Conservation (phyloP, 1,139 yeast species). For the Nadsonia starkeyi-henricii region DNA sequence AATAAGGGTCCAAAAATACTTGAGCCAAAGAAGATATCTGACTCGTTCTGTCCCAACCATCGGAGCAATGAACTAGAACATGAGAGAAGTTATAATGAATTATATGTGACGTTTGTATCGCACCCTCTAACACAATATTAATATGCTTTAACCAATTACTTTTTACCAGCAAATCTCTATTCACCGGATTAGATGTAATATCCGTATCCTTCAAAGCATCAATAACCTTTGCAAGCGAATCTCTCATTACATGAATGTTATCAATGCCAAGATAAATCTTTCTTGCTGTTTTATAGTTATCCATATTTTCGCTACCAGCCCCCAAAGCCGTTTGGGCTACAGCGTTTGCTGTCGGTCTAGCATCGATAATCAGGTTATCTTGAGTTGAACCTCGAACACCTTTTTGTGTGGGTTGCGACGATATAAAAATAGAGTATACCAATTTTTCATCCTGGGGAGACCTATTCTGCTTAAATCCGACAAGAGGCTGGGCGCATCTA, state of each 20-base stretch:
- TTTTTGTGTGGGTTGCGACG: conserved; percentile 25
- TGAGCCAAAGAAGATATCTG: conserved; percentile 78
- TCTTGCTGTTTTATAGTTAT: conserved; percentile 52
- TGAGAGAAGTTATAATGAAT: conserved; percentile 73
- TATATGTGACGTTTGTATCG: conserved; percentile 65
- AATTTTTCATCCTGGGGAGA: conserved; percentile 86
- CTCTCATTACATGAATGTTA: conserved; percentile 91
- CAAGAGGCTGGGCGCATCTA: conserved; percentile 85
- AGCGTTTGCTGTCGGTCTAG: conserved; percentile 87
- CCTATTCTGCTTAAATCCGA: conserved; percentile 77
- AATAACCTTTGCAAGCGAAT: conserved; percentile 52
- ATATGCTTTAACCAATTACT: conserved; percentile 74
- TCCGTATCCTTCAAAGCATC: conserved; percentile 60
- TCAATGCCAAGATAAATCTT: conserved; percentile 83
- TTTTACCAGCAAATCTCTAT: conserved; percentile 35
- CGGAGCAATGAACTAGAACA: conserved; percentile 83
- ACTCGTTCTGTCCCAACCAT: conserved; percentile 97
- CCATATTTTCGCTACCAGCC: conserved; percentile 92
- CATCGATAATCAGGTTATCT: conserved; percentile 70
- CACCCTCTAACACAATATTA: conserved; percentile 55
- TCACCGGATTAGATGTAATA: conserved; percentile 30
- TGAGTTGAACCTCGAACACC: conserved; percentile 23
- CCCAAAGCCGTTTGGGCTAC: conserved; percentile 95
- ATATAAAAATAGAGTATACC: conserved; percentile 51
- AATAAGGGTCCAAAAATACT: conserved; percentile 80